phyloP scores from a whole-genome alignment of 306 rosid genomes.

The Parietaria judaica region DNA sequence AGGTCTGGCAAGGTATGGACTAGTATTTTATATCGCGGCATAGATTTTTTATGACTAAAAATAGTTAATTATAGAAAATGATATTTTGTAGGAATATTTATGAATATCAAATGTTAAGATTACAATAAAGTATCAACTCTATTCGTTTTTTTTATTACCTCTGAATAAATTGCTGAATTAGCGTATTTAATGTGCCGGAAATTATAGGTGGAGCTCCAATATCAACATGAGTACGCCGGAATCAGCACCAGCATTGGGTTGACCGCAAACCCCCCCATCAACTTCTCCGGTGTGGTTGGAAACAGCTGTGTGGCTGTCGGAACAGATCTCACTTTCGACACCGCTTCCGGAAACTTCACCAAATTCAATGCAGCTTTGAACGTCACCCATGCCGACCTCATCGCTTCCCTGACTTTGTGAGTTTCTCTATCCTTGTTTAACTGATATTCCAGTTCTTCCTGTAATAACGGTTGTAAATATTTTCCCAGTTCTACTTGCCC shows the following conservation, averaged over 20 bases:
- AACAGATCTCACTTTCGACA: slow-evolving; percentile 76
- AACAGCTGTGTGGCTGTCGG: slow-evolving; percentile 56
- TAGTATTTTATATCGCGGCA: neutral
- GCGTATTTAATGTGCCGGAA: no score
- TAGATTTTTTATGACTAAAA: no score
- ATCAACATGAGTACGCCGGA: slow-evolving; percentile 88
- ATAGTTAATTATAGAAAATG: no score
- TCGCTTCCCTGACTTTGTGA: slow-evolving; percentile 77
- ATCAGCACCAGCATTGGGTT: slow-evolving; percentile 79
- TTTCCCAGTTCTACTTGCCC: no score
- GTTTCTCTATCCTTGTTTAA: slow-evolving; percentile 21
- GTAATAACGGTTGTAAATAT: no score
- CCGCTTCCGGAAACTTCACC: slow-evolving; percentile 72
- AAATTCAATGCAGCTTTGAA: slow-evolving; percentile 77
- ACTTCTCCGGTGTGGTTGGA: slow-evolving; percentile 88
- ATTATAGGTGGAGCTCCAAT: slow-evolving; percentile 91
- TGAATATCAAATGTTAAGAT: no score
- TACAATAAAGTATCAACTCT: no score
- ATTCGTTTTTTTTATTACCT: no score
- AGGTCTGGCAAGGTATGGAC: slow-evolving; percentile 75
- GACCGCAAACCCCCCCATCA: slow-evolving; percentile 78
- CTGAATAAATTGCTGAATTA: no score
- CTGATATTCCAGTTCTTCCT: no score
- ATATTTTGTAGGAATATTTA: no score
- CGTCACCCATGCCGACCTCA: slow-evolving; percentile 59